Evolutionary conservation across 179 eudicot species (phyloP).

Genomic region (Amaranthus tricolor): DNA sequence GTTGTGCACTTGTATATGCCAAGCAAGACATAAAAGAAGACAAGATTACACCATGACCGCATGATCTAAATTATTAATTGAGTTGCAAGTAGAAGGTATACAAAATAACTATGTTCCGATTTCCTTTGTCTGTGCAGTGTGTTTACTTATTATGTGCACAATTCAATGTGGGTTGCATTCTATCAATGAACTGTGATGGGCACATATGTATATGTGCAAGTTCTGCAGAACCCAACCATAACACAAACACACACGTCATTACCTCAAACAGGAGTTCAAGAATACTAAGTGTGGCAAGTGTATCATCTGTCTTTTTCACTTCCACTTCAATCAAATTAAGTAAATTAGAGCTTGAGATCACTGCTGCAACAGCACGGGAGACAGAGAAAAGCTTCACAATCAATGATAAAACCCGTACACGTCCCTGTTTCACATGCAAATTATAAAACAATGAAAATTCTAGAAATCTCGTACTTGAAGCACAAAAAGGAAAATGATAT

Average conservation of each 20-base stretch:
- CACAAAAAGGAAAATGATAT: background rate
- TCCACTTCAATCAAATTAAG: conserved; percentile 66
- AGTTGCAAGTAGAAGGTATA: conserved; percentile 1
- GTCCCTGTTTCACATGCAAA: conserved; percentile 55
- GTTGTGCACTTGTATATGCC: background rate
- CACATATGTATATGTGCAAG: background rate
- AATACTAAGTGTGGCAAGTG: conserved; percentile 59
- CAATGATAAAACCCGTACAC: conserved; percentile 72
- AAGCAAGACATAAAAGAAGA: background rate
- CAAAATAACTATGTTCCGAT: background rate
- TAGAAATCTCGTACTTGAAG: background rate
- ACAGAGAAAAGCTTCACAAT: conserved; percentile 86
- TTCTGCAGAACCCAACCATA: background rate
- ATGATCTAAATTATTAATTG: background rate
- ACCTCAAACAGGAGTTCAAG: conserved; percentile 71
- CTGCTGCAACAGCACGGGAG: conserved; percentile 69
- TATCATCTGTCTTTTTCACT: conserved; percentile 61
- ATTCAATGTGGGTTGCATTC: background rate
- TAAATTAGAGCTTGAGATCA: conserved; percentile 63
- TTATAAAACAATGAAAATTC: conserved; percentile 11
- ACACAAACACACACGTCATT: background rate
- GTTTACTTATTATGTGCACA: background rate
- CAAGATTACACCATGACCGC: background rate
- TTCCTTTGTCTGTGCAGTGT: background rate
- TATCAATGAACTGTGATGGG: background rate